Conservation (phyloP, 805 yeast genomes). For the Candida quercuum region DNA sequence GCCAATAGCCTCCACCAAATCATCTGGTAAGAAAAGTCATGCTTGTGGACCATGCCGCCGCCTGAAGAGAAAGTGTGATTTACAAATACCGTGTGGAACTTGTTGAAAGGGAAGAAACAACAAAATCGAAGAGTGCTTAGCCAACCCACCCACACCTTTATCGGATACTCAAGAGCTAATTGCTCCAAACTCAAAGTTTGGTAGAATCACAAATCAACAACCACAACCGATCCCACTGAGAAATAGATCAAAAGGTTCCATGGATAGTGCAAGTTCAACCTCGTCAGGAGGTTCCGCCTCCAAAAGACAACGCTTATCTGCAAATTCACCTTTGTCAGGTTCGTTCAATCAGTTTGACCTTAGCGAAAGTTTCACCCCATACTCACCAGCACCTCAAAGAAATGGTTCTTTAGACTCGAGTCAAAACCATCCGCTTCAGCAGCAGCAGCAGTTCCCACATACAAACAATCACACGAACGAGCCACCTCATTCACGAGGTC, state of each 20-base stretch:
- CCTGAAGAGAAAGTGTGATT: conserved; percentile 23
- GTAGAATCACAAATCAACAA: conserved; percentile 10
- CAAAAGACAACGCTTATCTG: conserved; percentile 3
- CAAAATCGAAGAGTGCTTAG: conserved; percentile 21
- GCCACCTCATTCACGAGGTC: no score
- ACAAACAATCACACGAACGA: no score
- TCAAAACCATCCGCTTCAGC: no score
- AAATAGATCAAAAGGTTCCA: background rate
- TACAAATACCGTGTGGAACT: conserved; percentile 23
- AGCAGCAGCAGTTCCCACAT: no score
- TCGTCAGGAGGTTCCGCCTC: background rate
- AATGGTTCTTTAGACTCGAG: no score
- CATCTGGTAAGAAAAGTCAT: conserved; percentile 20
- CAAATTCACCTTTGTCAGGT: background rate
- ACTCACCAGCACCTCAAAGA: no score
- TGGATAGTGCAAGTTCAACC: background rate
- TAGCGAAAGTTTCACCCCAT: background rate
- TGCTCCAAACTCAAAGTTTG: conserved; percentile 20
- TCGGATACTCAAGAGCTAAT: conserved; percentile 17
- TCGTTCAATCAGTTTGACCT: conserved; percentile 11
- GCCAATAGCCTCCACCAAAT: background rate
- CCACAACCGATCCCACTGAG: background rate
- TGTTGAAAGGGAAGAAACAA: conserved; percentile 21
- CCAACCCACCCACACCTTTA: conserved; percentile 22
- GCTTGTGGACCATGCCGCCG: conserved; percentile 27